A percentile compares a stretch with the other conserved stretches of the same genome.
These are phyloP conservation scores for Oenanthe javanica DNA, from an alignment of 140 eudicot genomes.

Conservation along the genomic window DNA sequence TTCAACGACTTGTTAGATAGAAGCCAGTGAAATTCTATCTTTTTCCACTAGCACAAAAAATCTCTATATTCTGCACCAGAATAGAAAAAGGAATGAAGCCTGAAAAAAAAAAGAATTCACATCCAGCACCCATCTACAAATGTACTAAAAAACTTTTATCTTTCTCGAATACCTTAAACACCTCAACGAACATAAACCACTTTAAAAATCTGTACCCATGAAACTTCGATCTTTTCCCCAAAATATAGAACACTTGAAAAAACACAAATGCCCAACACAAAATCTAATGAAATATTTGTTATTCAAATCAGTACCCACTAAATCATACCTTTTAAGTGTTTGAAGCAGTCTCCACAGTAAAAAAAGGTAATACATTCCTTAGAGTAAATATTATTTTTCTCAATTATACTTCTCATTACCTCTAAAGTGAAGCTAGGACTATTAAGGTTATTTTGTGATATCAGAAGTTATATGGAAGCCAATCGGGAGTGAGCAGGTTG, in stretches of 20 bases:
- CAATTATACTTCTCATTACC: slow-evolving; percentile 49
- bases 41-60: too few relatives aligned
- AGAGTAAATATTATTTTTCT: slow-evolving; percentile 64
- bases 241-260: neutral
- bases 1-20: too few relatives aligned
- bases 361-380: slow-evolving; percentile 76
- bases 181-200: neutral
- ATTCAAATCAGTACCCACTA: neutral
- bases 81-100: neutral
- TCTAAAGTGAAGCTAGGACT: slow-evolving; percentile 39
- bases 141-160: neutral
- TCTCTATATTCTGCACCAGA: too few relatives aligned
- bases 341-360: slow-evolving; percentile 22
- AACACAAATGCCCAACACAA: neutral
- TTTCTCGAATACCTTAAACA: too few relatives aligned
- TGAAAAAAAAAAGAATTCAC: neutral
- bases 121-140: neutral
- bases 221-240: neutral
- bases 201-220: neutral
- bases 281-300: neutral
- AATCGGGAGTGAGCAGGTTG: too few relatives aligned
- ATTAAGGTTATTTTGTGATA: slow-evolving; percentile 43
- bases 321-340: neutral
- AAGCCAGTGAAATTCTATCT: too few relatives aligned
- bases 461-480: too few relatives aligned